Percentiles rank a stretch among this genome's conserved stretches.
phyloP scores from a whole-genome alignment of 2,329 filamentous ascomycete genomes.

The Xylariaceae sp. region DNA sequence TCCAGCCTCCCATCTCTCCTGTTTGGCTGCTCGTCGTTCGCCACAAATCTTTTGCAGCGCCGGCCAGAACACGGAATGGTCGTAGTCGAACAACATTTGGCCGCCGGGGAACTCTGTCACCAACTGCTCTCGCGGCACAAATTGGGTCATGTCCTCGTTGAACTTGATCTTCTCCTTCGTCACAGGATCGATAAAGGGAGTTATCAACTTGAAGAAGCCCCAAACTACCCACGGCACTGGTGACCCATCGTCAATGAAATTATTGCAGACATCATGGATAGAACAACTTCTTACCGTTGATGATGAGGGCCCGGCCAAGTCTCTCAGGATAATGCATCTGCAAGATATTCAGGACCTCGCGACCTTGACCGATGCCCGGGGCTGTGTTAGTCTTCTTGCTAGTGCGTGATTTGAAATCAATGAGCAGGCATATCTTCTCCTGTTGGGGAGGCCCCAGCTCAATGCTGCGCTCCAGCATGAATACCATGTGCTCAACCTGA shows the following conservation, averaged over 20 bases:
- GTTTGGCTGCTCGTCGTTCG: conserved; percentile 58
- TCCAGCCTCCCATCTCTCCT: conserved; percentile 70
- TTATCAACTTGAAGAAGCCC: conserved; percentile 95
- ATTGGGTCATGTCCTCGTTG: conserved; percentile 83
- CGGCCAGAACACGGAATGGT: conserved; percentile 86
- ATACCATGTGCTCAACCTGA: conserved; percentile 91
- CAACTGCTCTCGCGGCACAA: conserved; percentile 78
- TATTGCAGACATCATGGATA: too few species aligned
- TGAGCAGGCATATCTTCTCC: conserved; percentile 80
- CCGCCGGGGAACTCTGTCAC: conserved; percentile 73
- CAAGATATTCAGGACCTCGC: conserved; percentile 83
- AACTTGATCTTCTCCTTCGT: conserved; percentile 96
- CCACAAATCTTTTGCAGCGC: conserved; percentile 69
- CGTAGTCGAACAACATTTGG: conserved; percentile 83
- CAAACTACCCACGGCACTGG: conserved; percentile 85
- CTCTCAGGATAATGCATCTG: conserved; percentile 96
- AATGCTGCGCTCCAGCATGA: conserved; percentile 87
- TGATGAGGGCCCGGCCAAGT: conserved; percentile 81
- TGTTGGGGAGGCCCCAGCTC: conserved; percentile 84
- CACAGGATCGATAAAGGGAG: conserved; percentile 90
- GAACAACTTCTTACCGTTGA: conserved; percentile 71
- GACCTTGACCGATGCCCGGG: conserved; percentile 70
- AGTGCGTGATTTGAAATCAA: conserved; percentile 84
- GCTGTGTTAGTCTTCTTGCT: conserved; percentile 64
- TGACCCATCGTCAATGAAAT: conserved; percentile 15